Evolutionary conservation across 176 grass and related monocot species (phyloP), one percentile per base, ranked within the genome.

Genomic region (Triticum turgidum): DNA sequence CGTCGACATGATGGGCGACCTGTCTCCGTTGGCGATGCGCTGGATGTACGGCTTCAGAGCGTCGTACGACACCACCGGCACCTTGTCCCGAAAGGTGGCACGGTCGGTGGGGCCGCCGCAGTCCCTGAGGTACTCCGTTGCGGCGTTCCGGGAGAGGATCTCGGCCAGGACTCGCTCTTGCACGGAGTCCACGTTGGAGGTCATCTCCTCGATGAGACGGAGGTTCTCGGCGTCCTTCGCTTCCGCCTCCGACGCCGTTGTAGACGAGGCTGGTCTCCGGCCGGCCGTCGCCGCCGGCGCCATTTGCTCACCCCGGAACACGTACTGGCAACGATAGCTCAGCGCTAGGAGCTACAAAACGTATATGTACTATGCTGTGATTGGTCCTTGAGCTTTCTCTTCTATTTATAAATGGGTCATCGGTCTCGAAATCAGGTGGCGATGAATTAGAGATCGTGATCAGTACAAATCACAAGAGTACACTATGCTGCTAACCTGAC

Each of bases 11-110:
- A 94, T 83, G 6, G 87, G 82, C 30, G 90, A 94, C 12, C 82
- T 66, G 90, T 94, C 90, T 1, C 92, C 92, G 41, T 94, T 86
- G 41, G 90, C 90, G 22, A 94, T 92, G 65, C 92, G 78, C 82
- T 83, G 90, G 77, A 94, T 92, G 80, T 94, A 82, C 0, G 90
- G 90, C 87, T 90, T 71, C n/a, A 94, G 78, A 80, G 76, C 87
- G 59, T 94, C 90, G 87, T 94, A 94, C 6, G 92, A 90, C 41
- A 88, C 90, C 13, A 92, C 61, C 18, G 93, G 90, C 33, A 90
- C 87, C 87, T 17, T 85, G 61, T 82, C 73, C 17, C 83, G 86
- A 56, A 92, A 94, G 9, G 85, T 35, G 18, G 25, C 82, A 12
- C 87, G 85, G 62, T 90, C 93, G 0, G 78, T 88, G 73, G 65